These are phyloP conservation scores for Rhododendron simsii DNA, from an alignment of 148 eudicot genomes.

Conservation along the genomic window DNA sequence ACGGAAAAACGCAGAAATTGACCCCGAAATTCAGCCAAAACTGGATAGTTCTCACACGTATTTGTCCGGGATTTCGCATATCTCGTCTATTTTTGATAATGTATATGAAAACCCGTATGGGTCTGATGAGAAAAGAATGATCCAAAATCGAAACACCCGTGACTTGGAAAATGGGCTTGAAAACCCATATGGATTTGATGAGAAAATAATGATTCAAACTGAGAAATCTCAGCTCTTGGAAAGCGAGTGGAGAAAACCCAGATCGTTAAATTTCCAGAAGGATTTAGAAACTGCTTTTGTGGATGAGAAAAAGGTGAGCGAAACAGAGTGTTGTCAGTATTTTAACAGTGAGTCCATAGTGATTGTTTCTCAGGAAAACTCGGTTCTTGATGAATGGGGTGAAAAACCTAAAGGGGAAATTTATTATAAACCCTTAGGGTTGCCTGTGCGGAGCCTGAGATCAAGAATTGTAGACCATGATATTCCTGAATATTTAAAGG, in stretches of 20 bases:
- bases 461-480: conserved; percentile 47
- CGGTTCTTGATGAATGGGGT: conserved; percentile 23
- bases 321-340: conserved; percentile 25
- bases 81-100: conserved; percentile 58
- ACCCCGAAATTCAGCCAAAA: conserved; percentile 3
- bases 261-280: not conserved
- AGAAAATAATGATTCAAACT: not conserved
- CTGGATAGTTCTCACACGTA: conserved; percentile 15
- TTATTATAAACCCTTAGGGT: conserved; percentile 44
- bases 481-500: conserved; percentile 22
- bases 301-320: not conserved
- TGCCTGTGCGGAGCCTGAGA: conserved; percentile 72
- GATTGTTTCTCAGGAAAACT: conserved; percentile 26
- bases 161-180: conserved; percentile 3
- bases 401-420: not conserved
- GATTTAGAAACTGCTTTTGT: not conserved
- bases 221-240: not conserved
- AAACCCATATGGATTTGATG: conserved; percentile 4
- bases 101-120: conserved; percentile 33
- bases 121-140: conserved; percentile 29
- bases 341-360: conserved; percentile 35
- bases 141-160: conserved; percentile 14
- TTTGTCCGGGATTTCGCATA: conserved; percentile 29
- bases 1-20: conserved; percentile 20
- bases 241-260: not conserved